phyloP scores from a whole-genome alignment of 768 basidiomycete genomes.

The Pholiota molesta region DNA sequence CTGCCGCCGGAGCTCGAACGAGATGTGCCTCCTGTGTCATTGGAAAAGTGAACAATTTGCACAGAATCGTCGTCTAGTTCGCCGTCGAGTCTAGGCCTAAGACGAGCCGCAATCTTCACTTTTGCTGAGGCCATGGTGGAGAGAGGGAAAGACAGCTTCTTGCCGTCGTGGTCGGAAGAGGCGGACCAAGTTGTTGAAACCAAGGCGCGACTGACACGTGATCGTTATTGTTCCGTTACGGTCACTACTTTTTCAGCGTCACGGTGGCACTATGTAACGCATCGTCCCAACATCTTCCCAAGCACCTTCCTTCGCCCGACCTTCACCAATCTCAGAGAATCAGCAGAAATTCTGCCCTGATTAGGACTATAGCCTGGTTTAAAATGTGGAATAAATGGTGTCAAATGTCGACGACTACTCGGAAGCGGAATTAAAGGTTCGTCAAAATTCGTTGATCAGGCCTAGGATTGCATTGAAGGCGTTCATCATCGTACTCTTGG shows the following conservation, averaged over 20 bases:
- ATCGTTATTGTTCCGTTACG: background rate
- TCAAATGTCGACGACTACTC: too few species aligned
- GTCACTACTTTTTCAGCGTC: background rate
- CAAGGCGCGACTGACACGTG: slow-evolving; percentile 10
- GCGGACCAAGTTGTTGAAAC: slow-evolving; percentile 10
- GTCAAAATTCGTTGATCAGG: too few species aligned
- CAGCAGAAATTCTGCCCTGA: too few species aligned
- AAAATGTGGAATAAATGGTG: too few species aligned
- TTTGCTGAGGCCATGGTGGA: slow-evolving; percentile 37
- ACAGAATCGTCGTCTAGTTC: slow-evolving; percentile 68
- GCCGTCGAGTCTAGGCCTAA: slow-evolving; percentile 63
- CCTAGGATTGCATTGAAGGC: too few species aligned
- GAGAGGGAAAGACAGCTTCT: background rate
- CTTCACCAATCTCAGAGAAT: too few species aligned
- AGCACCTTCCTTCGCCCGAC: too few species aligned
- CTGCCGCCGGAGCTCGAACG: slow-evolving; percentile 36
- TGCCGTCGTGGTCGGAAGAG: slow-evolving; percentile 2
- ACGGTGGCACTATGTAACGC: too few species aligned
- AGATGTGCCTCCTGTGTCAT: slow-evolving; percentile 32
- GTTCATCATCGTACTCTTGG: too few species aligned
- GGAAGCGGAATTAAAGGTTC: too few species aligned
- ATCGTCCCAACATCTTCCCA: too few species aligned
- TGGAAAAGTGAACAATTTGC: slow-evolving; percentile 47
- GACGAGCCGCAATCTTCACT: slow-evolving; percentile 73
- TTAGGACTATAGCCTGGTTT: too few species aligned